Evolutionary conservation across 2,329 filamentous ascomycete species (phyloP).

Genomic region (Aspergillus sp.): DNA sequence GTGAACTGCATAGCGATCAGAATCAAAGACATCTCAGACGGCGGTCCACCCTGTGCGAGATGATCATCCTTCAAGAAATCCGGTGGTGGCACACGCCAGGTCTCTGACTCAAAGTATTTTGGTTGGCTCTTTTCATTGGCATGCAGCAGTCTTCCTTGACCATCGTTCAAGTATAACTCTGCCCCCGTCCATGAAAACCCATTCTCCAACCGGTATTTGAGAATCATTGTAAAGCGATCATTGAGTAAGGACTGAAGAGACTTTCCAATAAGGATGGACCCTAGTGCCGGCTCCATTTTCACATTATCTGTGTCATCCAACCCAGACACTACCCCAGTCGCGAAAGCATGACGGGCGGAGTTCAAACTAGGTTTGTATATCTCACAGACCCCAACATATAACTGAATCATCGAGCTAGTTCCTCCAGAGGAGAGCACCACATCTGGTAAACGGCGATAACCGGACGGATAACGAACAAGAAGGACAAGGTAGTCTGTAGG

Average conservation of each 20-base stretch:
- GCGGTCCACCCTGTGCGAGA: slow-evolving; percentile 32
- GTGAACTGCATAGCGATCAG: slow-evolving; percentile 70
- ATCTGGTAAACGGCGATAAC: slow-evolving; percentile 61
- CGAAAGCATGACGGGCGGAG: slow-evolving; percentile 56
- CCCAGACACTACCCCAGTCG: slow-evolving; percentile 37
- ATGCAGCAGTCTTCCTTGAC: slow-evolving; percentile 36
- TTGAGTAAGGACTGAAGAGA: slow-evolving; percentile 70
- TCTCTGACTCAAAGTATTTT: slow-evolving; percentile 25
- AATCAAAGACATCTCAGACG: slow-evolving; percentile 52
- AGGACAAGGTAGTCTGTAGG: slow-evolving; percentile 70
- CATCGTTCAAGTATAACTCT: slow-evolving; percentile 57
- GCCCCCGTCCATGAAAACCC: slow-evolving; percentile 67
- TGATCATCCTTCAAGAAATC: slow-evolving; percentile 53
- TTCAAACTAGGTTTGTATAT: slow-evolving; percentile 67
- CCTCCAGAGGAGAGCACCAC: slow-evolving; percentile 30
- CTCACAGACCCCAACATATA: slow-evolving; percentile 70
- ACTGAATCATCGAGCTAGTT: slow-evolving; percentile 40
- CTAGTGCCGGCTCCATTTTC: slow-evolving; percentile 39
- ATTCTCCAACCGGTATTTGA: slow-evolving; percentile 57
- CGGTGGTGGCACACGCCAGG: slow-evolving; percentile 32
- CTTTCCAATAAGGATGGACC: slow-evolving; percentile 66
- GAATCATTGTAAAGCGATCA: slow-evolving; percentile 60
- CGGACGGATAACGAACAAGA: slow-evolving; percentile 63
- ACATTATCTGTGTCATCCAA: neutral
- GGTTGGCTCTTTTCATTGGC: slow-evolving; percentile 9